phyloP scores from a whole-genome alignment of 495 filamentous ascomycete species.

The Aspergillus conjunctus region DNA sequence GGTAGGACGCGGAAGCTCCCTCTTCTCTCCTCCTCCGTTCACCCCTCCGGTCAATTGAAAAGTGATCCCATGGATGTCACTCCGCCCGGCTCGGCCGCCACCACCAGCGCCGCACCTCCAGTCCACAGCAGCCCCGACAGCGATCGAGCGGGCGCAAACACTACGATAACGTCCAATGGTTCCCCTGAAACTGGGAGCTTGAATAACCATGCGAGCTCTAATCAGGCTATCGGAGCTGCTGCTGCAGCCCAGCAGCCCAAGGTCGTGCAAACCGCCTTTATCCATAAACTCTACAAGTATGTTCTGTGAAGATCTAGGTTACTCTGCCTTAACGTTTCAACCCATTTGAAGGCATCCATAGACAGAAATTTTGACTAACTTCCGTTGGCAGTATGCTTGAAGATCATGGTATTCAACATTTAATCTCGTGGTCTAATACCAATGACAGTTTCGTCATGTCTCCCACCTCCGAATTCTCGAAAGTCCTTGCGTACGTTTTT shows the following conservation, averaged over 20 bases:
- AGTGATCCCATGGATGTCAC: conserved; percentile 55
- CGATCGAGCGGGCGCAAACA: conserved; percentile 45
- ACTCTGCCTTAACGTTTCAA: conserved; percentile 13
- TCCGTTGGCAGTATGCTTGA: conserved; percentile 80
- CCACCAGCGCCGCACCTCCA: conserved; percentile 38
- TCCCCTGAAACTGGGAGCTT: conserved; percentile 37
- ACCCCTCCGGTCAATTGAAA: conserved; percentile 40
- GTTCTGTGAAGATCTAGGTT: conserved; percentile 29
- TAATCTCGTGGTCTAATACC: conserved; percentile 92
- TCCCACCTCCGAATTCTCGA: conserved; percentile 95
- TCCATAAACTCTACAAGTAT: conserved; percentile 99
- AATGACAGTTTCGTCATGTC: conserved; percentile 99
- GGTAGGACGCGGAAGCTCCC: conserved; percentile 49
- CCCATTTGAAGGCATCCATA: background rate
- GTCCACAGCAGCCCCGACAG: conserved; percentile 51
- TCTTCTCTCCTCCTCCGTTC: conserved; percentile 45
- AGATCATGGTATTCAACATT: conserved; percentile 85
- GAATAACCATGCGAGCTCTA: conserved; percentile 38
- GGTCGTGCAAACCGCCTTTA: conserved; percentile 98
- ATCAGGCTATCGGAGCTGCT: conserved; percentile 63
- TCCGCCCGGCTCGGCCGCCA: conserved; percentile 41
- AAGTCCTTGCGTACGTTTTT: conserved; percentile 85
- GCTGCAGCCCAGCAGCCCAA: conserved; percentile 93
- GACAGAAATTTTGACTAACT: conserved; percentile 15
- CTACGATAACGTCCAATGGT: conserved; percentile 46